Conservation (phyloP, 805 yeast species). For the Nakazawaea populi region DNA sequence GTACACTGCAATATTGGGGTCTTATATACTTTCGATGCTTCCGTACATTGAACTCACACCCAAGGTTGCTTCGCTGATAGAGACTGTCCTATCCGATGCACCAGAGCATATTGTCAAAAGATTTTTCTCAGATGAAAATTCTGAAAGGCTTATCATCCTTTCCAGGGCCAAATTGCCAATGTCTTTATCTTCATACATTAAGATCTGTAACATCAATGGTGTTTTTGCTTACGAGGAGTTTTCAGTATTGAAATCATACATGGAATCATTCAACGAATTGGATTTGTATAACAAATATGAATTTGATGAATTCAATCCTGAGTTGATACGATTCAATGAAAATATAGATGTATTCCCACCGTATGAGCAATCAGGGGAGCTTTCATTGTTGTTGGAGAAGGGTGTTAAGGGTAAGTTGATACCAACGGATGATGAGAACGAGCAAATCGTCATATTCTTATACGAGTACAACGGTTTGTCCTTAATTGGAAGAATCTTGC, state of each 20-base stretch:
- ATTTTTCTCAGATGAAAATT: constrained; percentile 40
- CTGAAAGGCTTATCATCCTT: constrained; percentile 40
- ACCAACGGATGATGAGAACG: constrained; percentile 34
- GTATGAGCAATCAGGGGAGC: constrained; percentile 36
- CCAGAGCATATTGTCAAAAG: constrained; percentile 37
- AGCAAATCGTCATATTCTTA: constrained; percentile 55
- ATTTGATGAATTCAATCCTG: constrained; percentile 49
- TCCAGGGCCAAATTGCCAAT: constrained; percentile 73
- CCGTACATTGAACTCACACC: constrained; percentile 46
- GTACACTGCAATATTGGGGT: constrained; percentile 43
- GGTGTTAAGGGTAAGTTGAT: constrained; percentile 71
- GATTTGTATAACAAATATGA: constrained; percentile 34
- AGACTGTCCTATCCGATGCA: constrained; percentile 34
- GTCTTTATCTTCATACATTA: constrained; percentile 52
- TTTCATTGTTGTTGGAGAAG: constrained; percentile 37
- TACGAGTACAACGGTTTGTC: constrained; percentile 86
- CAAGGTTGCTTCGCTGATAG: constrained; percentile 34
- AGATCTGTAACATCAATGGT: constrained; percentile 56
- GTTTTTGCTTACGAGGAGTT: constrained; percentile 64
- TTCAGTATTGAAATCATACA: constrained; percentile 52
- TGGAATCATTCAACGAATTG: constrained; percentile 36
- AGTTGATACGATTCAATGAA: constrained; percentile 35
- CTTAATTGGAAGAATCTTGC: constrained; percentile 69
- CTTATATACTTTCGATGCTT: constrained; percentile 36
- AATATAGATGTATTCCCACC: constrained; percentile 44